Base-by-base conservation (phyloP, 2,329 filamentous ascomycete genomes). In the Colletotrichum liriopes region DNA sequence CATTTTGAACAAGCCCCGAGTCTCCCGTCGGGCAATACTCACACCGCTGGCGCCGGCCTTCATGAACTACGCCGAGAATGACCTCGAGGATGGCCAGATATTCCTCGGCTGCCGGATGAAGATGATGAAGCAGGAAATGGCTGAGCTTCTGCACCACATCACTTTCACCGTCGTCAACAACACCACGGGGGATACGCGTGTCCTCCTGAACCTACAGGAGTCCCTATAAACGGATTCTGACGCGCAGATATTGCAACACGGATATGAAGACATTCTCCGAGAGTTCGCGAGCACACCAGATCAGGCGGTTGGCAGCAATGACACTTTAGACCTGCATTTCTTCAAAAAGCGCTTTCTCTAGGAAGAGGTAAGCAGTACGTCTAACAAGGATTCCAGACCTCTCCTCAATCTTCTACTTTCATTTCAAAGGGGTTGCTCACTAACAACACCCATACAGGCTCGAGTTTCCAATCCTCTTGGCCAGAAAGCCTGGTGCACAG, bases 11-110 rank as follows among this genome's bases (percentile, higher is more conserved):
- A 79, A 84, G 52, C 76, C 88, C 1, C 78, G 81, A 12, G 79
- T 85, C 0, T 75, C 79, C 0, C 78, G 85, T 7, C 84, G 83
- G 1, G 73, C 82, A 0, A 74, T 78, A 0, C 74, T 83, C 65
- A 83, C 73, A 35, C 86, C 86, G 0, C 59, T 89, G 0, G 87
- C 87, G 77, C 86, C 88, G 68, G 81, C 78, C 0, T 82, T 84
- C 26, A 74, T 88, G 49, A 82, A 89, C 76, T 88, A 88, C 14
- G 74, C 80, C 7, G 80, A 81, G 39, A 78, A 77, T 1, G 68
- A 75, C 1, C 74, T 77, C 9, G 73, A 80, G 51, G 73, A 78
- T 16, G 55, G 55, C n/a, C 55, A 58, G 23, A 43, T 1, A 5
- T 58, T 58, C 37, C 55, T 58, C 14, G 55, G 55, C 1, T 58